Evolutionary conservation across 2,329 filamentous ascomycete species (phyloP).

Genomic region (Aspergillus hiratsukae): DNA sequence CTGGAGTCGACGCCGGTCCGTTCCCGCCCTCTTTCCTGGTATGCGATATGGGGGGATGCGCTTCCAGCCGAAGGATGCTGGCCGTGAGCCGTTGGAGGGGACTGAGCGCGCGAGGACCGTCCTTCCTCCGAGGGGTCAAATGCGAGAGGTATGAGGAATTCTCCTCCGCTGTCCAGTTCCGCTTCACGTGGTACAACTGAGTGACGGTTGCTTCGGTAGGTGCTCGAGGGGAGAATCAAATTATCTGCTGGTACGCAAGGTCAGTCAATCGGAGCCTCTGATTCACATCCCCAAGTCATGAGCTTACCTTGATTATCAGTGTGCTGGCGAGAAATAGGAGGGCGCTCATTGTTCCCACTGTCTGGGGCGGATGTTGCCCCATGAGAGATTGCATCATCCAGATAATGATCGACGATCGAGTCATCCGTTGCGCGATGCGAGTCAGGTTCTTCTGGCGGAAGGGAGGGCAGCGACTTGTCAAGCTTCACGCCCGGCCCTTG

Average conservation of each 20-base stretch:
- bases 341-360: slow-evolving; percentile 19
- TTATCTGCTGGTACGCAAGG: slow-evolving; percentile 43
- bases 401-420: slow-evolving; percentile 57
- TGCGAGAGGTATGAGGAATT: slow-evolving; percentile 72
- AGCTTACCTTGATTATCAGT: slow-evolving; percentile 29
- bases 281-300: background rate
- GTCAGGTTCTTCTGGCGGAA: slow-evolving; percentile 68
- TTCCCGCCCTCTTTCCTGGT: slow-evolving; percentile 75
- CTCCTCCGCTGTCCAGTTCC: slow-evolving; percentile 56
- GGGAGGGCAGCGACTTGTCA: slow-evolving; percentile 88
- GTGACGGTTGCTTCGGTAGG: slow-evolving; percentile 72
- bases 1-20: slow-evolving; percentile 46
- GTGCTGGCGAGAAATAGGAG: slow-evolving; percentile 19
- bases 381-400: slow-evolving; percentile 45
- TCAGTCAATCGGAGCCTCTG: slow-evolving; percentile 1
- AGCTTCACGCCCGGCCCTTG: slow-evolving; percentile 55
- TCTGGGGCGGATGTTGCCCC: slow-evolving; percentile 20
- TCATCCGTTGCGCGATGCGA: slow-evolving; percentile 54
- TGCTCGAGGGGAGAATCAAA: slow-evolving; percentile 67
- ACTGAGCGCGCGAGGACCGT: slow-evolving; percentile 50
- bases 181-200: slow-evolving; percentile 60
- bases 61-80: slow-evolving; percentile 35
- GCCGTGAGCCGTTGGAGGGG: slow-evolving; percentile 20
- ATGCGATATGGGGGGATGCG: slow-evolving; percentile 83
- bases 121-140: slow-evolving; percentile 64